Conservation (phyloP, 176 grass and related monocot genomes). For the Dendrocalamus sinicus region DNA sequence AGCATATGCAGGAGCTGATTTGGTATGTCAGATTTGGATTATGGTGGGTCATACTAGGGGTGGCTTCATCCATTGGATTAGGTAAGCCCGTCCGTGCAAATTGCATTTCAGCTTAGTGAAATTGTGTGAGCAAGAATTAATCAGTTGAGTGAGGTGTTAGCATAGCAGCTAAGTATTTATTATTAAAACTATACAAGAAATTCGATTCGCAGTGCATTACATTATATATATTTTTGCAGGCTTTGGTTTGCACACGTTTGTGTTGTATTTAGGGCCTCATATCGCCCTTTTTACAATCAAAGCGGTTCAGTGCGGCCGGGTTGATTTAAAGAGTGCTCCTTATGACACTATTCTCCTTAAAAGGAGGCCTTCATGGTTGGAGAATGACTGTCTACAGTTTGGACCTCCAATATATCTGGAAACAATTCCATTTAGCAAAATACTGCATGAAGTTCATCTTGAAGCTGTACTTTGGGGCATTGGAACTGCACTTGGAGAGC, state of each 20-base stretch:
- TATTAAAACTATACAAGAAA: slow-evolving; percentile 5
- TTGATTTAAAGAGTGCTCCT: slow-evolving; percentile 87
- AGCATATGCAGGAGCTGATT: slow-evolving; percentile 82
- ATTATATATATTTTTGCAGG: slow-evolving; percentile 56
- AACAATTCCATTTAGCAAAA: slow-evolving; percentile 76
- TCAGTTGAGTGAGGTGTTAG: neutral
- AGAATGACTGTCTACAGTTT: slow-evolving; percentile 87
- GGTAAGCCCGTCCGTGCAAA: slow-evolving; percentile 55
- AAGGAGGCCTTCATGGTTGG: slow-evolving; percentile 81
- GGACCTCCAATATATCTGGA: slow-evolving; percentile 71
- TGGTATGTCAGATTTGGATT: slow-evolving; percentile 71
- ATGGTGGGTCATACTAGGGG: slow-evolving; percentile 91
- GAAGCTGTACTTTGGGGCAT: slow-evolving; percentile 97
- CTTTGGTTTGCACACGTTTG: slow-evolving; percentile 94
- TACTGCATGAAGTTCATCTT: slow-evolving; percentile 83
- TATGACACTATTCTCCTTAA: slow-evolving; percentile 94
- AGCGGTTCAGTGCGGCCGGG: slow-evolving; percentile 78
- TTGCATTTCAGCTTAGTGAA: slow-evolving; percentile 27
- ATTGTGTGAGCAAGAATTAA: neutral
- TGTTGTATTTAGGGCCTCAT: slow-evolving; percentile 94
- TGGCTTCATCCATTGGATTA: slow-evolving; percentile 93
- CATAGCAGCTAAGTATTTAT: neutral
- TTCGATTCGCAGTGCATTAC: slow-evolving; percentile 13
- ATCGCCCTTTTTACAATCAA: slow-evolving; percentile 96
- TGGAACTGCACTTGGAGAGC: slow-evolving; percentile 95